A percentile compares a stretch with the other conserved stretches of the same genome.
These are phyloP conservation scores for Saturnispora bothae DNA, from an alignment of 805 yeast species.

Conservation along the genomic window DNA sequence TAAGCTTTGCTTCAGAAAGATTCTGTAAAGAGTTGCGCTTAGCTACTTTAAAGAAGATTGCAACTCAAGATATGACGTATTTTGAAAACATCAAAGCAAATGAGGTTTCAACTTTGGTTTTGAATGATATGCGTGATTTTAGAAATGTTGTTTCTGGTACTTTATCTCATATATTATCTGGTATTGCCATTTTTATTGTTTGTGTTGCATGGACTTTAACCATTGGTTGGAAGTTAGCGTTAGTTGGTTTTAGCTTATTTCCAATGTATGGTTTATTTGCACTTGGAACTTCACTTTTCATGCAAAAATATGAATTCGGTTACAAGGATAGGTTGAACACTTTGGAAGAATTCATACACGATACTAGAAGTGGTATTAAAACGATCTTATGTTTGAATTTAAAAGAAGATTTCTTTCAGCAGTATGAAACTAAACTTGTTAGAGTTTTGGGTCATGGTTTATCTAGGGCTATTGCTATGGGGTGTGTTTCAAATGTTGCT, in stretches of 20 bases:
- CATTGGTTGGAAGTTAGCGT: conserved; percentile 77
- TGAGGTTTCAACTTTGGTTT: conserved; percentile 51
- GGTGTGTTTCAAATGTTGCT: conserved; percentile 54
- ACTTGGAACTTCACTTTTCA: conserved; percentile 9
- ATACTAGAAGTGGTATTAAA: conserved; percentile 46
- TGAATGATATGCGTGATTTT: conserved; percentile 77
- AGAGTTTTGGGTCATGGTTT: conserved; percentile 32
- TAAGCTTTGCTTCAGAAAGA: conserved; percentile 52
- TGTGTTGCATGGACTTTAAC: conserved; percentile 73
- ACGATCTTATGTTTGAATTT: conserved; percentile 54
- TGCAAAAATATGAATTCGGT: conserved; percentile 41
- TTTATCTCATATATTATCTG: conserved; percentile 42
- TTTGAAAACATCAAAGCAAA: conserved; percentile 36
- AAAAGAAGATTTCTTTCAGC: conserved; percentile 34
- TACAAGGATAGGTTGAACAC: conserved; percentile 49
- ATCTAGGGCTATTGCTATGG: conserved; percentile 48
- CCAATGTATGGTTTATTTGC: conserved; percentile 51
- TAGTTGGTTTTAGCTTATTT: conserved; percentile 70
- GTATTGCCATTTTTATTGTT: conserved; percentile 40
- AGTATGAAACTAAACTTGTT: conserved; percentile 26
- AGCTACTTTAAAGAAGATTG: conserved; percentile 36
- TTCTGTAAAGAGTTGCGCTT: conserved; percentile 53
- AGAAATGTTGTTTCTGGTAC: conserved; percentile 56
- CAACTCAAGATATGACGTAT: conserved; percentile 46
- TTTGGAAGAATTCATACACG: conserved; percentile 42